Evolutionary conservation across 176 grass and related monocot species (phyloP).

Genomic region (Guadua angustifolia): DNA sequence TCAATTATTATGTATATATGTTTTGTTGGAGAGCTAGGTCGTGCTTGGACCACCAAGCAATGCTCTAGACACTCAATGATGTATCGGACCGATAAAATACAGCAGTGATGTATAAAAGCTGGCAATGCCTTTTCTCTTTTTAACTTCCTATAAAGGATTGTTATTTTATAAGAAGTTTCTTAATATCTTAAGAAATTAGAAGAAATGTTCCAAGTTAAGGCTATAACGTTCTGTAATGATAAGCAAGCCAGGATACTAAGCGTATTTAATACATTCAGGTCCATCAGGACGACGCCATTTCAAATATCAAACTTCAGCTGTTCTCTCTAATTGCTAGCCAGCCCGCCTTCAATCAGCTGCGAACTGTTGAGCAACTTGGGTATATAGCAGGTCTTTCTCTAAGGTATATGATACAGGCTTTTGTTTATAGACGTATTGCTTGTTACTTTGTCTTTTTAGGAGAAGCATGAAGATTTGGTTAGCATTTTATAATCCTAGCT

Average conservation of each 20-base stretch:
- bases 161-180: neutral
- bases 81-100: neutral
- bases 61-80: neutral
- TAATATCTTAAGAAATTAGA: slow-evolving; percentile 18
- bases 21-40: neutral
- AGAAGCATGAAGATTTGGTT: slow-evolving; percentile 21
- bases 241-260: slow-evolving; percentile 40
- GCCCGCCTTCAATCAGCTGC: slow-evolving; percentile 85
- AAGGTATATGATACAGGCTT: slow-evolving; percentile 53
- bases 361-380: slow-evolving; percentile 93
- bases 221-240: neutral
- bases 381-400: slow-evolving; percentile 70
- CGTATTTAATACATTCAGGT: slow-evolving; percentile 56
- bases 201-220: neutral
- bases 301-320: slow-evolving; percentile 75
- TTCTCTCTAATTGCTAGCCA: slow-evolving; percentile 81
- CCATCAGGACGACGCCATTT: slow-evolving; percentile 74
- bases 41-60: slow-evolving; percentile 5
- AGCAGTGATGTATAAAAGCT: neutral
- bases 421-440: slow-evolving; percentile 6
- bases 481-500: slow-evolving; percentile 31
- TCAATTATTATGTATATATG: neutral
- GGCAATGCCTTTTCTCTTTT: neutral
- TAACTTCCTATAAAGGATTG: neutral
- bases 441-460: slow-evolving; percentile 23